Conservation (phyloP, 306 rosid genomes). For the Mucuna pruriens region DNA sequence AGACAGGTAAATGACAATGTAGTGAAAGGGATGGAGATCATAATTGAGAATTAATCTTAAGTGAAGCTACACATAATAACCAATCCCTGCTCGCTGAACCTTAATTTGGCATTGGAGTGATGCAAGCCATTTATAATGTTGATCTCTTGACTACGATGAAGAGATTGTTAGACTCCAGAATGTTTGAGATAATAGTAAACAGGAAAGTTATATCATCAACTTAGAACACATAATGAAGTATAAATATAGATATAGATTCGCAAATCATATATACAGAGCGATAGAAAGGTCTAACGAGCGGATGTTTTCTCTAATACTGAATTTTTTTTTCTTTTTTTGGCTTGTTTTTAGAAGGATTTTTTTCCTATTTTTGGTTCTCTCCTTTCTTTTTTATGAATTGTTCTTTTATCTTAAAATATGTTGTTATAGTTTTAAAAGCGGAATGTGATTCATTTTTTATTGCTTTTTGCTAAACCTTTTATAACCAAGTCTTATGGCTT, state of each 20-base stretch:
- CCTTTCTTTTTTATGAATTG: no score
- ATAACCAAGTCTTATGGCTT: no score
- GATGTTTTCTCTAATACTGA: not conserved
- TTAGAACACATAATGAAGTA: not conserved
- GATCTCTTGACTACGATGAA: not conserved
- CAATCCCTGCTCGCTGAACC: not conserved
- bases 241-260: not conserved
- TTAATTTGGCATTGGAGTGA: not conserved
- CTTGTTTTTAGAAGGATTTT: not conserved
- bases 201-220: not conserved
- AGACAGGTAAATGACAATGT: not conserved
- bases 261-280: not conserved
- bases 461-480: no score
- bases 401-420: no score
- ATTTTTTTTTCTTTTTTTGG: not conserved
- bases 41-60: not conserved
- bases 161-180: not conserved
- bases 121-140: not conserved
- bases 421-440: no score
- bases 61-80: not conserved
- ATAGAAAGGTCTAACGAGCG: not conserved
- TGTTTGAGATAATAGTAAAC: not conserved
- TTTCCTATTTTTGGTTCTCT: not conserved
- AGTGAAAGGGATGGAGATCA: not conserved
- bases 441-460: no score